Percentiles rank a stretch among this genome's conserved stretches.
phyloP scores from a whole-genome alignment of 352 stramenopile genomes.

The Thalassiosira exigua region DNA sequence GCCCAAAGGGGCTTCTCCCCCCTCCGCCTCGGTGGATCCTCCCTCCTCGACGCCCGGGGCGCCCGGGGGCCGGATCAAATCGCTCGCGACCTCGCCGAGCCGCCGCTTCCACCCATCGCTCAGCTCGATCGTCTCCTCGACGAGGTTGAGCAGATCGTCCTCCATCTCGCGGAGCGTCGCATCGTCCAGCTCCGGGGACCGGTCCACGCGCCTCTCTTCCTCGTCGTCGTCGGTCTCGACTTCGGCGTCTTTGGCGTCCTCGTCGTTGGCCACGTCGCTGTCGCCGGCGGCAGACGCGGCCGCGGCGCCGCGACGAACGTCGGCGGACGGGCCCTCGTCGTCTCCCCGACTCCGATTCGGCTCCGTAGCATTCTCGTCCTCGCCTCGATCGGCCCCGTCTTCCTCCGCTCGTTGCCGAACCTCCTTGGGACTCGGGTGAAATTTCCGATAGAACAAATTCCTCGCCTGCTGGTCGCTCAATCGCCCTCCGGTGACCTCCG shows the following conservation, averaged over 20 bases:
- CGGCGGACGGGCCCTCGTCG: neutral
- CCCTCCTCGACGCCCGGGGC: neutral
- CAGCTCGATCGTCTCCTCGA: slow-evolving; percentile 18
- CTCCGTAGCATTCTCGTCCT: neutral
- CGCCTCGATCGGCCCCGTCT: neutral
- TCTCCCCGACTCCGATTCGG: neutral
- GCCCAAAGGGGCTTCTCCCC: no score
- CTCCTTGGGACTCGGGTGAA: no score
- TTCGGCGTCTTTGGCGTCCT: no score
- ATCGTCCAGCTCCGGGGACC: slow-evolving; percentile 4
- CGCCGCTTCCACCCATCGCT: neutral
- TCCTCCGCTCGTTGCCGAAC: neutral
- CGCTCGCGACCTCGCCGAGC: neutral
- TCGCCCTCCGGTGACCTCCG: no score
- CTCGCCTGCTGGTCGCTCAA: no score
- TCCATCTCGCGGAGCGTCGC: neutral
- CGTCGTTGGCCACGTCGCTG: no score
- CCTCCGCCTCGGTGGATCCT: neutral
- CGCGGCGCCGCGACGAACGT: neutral
- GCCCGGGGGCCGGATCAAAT: neutral
- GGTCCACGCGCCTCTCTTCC: no score
- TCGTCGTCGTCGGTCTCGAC: no score
- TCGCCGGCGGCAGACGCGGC: no score
- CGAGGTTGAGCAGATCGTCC: slow-evolving; percentile 10
- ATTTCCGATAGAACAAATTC: no score